These are phyloP conservation scores for Trypethelium eluteriae DNA, from an alignment of 495 filamentous ascomycete species.

Conservation along the genomic window DNA sequence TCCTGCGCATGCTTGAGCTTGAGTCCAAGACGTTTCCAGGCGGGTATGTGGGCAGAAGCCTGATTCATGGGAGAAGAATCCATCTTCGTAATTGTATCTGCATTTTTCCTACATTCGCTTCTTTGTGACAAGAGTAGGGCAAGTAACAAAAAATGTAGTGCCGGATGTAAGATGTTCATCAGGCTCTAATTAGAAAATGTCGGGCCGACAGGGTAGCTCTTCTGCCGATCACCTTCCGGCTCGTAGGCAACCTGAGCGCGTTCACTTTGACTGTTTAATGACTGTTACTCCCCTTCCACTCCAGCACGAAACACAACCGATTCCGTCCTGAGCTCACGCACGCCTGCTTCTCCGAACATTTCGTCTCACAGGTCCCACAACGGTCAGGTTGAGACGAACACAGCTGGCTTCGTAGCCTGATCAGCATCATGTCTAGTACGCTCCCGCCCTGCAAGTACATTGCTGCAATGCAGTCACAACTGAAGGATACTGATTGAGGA, in stretches of 20 bases:
- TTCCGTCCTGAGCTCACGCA: too few relatives aligned
- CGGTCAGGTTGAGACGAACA: neutral
- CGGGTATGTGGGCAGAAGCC: conserved; percentile 48
- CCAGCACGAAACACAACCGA: too few relatives aligned
- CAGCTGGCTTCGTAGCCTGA: neutral
- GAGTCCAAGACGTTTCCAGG: conserved; percentile 70
- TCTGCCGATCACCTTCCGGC: neutral
- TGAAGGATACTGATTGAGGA: neutral
- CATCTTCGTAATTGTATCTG: neutral
- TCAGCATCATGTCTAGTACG: conserved; percentile 28
- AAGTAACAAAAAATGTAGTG: too few relatives aligned
- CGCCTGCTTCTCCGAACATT: too few relatives aligned
- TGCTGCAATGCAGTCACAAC: neutral
- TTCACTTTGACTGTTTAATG: neutral
- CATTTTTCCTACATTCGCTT: neutral
- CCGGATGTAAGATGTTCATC: too few relatives aligned
- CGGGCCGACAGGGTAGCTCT: conserved; percentile 1
- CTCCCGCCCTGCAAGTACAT: neutral
- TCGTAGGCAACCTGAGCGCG: conserved; percentile 5
- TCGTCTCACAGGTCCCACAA: too few relatives aligned
- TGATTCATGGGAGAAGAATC: neutral
- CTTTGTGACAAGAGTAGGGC: too few relatives aligned
- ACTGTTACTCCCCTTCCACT: too few relatives aligned
- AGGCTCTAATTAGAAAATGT: conserved; percentile 1
- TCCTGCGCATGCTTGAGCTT: conserved; percentile 61